Base-by-base conservation (phyloP, 345 rosid species). In the Excoecaria cochinchinensis region DNA sequence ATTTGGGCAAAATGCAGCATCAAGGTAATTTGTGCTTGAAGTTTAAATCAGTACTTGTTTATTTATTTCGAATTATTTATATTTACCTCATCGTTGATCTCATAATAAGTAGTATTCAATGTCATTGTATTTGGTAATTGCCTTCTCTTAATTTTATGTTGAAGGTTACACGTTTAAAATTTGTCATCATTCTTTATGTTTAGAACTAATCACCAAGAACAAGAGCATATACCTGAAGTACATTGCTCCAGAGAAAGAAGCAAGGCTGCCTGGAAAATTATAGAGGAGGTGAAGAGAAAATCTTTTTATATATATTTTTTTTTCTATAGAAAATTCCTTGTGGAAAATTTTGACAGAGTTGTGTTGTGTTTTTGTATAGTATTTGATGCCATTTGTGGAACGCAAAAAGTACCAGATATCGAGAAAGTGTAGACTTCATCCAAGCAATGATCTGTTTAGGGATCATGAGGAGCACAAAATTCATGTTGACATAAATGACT, bases 241-340 rank as follows among this genome's bases (percentile, higher is more conserved):
- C 99, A 93, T 84, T 95, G 99, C 81, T 91, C 97, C 3, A 73
- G 99, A 78, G 95, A 90, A 72, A 87, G 99, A 85, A 95, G 97
- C 77, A 82, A 92, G 82, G 88, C 91, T 2, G 99, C 98, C 15
- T 88, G 98, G 97, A 63, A 86, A 77, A 85, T 85, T 74, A 85
- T 93, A 66, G 92, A 90, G 74, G 95, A 95, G 85, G 99, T 91
- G 74, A 74, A 77, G 8, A 77, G 13, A 72, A 79, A 72, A 46
- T 1, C 8, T 44, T 44, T 44, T 44, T 44, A 3, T 10, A 1
- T 4, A 59, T 56, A 42, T 9, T 51, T 52, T 47, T 70, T 15
- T 25, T 31, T 25, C 21, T 21, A 2, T 24, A 19, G 21, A 6
- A 44, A 25, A 40, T 31, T 15, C 31, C 7, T 47, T 56, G n/a